Conservation (phyloP, 31 red algal genomes). For the Endocladia muricata region DNA sequence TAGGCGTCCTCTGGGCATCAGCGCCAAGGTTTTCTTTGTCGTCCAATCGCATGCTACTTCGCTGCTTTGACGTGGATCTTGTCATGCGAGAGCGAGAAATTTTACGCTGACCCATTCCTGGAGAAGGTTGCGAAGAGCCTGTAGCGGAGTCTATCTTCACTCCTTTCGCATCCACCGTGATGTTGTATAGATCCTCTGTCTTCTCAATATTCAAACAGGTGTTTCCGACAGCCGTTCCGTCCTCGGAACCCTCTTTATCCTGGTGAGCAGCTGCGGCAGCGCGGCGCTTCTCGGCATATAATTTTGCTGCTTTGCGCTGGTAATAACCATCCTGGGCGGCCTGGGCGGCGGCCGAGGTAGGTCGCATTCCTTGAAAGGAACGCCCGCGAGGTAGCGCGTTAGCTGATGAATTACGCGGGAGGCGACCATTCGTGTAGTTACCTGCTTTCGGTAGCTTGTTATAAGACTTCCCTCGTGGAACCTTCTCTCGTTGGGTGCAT, state of each 20-base stretch:
- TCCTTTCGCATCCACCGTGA: slow-evolving; percentile 43
- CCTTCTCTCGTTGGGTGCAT: not conserved
- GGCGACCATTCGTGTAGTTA: not conserved
- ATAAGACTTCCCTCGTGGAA: not conserved
- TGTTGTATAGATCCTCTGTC: slow-evolving; percentile 36
- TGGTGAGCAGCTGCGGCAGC: slow-evolving; percentile 1
- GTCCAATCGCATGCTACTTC: slow-evolving; percentile 4
- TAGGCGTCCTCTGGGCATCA: slow-evolving; percentile 5
- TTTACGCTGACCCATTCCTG: not conserved
- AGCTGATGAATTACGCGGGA: not conserved
- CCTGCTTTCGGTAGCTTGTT: not conserved
- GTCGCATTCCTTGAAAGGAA: not conserved
- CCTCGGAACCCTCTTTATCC: not conserved
- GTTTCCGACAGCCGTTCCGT: not conserved
- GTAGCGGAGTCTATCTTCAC: slow-evolving; percentile 6
- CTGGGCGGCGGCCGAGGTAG: slow-evolving; percentile 30
- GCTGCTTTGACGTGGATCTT: slow-evolving; percentile 25
- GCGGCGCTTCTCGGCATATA: slow-evolving; percentile 21
- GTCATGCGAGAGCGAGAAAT: slow-evolving; percentile 21
- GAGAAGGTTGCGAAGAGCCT: not conserved
- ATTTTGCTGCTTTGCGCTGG: slow-evolving; percentile 47
- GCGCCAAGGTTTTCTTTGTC: slow-evolving; percentile 34
- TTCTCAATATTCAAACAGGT: no score
- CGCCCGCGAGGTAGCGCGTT: not conserved
- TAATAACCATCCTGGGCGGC: slow-evolving; percentile 51